Conservation (phyloP, 805 yeast species). For the Clavispora santaluciae region DNA sequence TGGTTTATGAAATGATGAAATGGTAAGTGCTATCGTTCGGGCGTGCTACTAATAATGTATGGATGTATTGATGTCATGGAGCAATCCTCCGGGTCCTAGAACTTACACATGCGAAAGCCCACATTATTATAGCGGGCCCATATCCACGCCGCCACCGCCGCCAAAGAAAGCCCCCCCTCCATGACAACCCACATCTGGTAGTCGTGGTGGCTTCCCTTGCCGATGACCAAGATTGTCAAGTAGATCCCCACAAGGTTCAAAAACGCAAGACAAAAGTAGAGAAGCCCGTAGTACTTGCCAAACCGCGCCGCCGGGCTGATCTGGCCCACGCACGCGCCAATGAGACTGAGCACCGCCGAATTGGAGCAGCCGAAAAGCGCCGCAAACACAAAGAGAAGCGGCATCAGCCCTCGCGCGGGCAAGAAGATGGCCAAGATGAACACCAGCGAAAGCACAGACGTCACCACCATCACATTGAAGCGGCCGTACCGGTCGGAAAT, state of each 20-base stretch:
- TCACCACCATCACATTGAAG: conserved; percentile 45
- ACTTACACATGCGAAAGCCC: conserved; percentile 9
- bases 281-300: conserved; percentile 6
- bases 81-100: too few species aligned
- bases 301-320: conserved; percentile 6
- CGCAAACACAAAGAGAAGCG: conserved; percentile 4
- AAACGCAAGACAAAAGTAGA: conserved; percentile 11
- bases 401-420: conserved; percentile 24
- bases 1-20: too few species aligned
- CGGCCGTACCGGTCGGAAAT: conserved; percentile 40
- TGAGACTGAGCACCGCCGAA: conserved; percentile 6
- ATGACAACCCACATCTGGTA: conserved; percentile 11
- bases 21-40: too few species aligned
- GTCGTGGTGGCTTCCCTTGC: conserved; percentile 6
- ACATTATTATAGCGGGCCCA: conserved; percentile 13
- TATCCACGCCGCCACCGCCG: conserved; percentile 8
- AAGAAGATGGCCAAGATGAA: conserved; percentile 22
- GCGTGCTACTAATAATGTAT: too few species aligned
- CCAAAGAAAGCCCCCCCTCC: conserved; percentile 7
- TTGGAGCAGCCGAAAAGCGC: conserved; percentile 3
- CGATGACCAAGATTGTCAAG: conserved; percentile 10
- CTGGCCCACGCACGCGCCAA: conserved; percentile 6
- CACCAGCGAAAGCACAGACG: conserved; percentile 27
- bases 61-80: too few species aligned
- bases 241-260: conserved; percentile 10